Base-by-base conservation (phyloP, 352 stramenopile species). In the Phytophthora cajani region DNA sequence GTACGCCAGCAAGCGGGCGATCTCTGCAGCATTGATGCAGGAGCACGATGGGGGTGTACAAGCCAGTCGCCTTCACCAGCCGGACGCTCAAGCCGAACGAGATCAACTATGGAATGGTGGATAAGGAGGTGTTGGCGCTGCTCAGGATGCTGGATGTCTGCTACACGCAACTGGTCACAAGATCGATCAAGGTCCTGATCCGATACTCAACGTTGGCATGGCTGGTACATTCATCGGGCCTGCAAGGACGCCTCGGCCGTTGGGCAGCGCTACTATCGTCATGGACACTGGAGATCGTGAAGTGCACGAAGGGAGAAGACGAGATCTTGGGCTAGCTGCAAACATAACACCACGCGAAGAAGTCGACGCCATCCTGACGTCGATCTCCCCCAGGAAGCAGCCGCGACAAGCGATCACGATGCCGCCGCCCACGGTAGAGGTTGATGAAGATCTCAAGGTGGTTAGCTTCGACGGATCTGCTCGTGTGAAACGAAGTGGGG, bases 271-370 rank as follows among this genome's bases (percentile, higher is more conserved):
- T 69, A 0, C 21, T 54, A n/a, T n/a, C 44, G 3, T 0, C 7
- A 2, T 69, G 62, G 53, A 63, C 54, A 16, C 14, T 69, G 10
- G 53, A 58, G 32, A 58, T 69, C 27, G 11, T 21, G 21, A 62
- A 58, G 33, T 69, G 53, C 14, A n/a, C n/a, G 5, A 62, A 53
- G 9, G 62, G 54, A 1, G 62, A 69, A 17, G 44, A 52, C 32
- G 53, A 63, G 16, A 53, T 58, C 5, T 36, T 64, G 5, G 40
- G 51, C 1, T 62, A 3, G 56, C 56, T 17, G 46, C 62, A 1
- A 61, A 40, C 12, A 61, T 55, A 17, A 67, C 38, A 0, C 50
- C 50, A 2, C 21, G 50, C 1, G 23, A 16, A 5, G 23, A 47
- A 30, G 42, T 68, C 11, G 50, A 62, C 19, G 51, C 32, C 17